Evolutionary conservation across 371 early-diverging fungal species (phyloP).

Genomic region (Chytridium lagenaria): DNA sequence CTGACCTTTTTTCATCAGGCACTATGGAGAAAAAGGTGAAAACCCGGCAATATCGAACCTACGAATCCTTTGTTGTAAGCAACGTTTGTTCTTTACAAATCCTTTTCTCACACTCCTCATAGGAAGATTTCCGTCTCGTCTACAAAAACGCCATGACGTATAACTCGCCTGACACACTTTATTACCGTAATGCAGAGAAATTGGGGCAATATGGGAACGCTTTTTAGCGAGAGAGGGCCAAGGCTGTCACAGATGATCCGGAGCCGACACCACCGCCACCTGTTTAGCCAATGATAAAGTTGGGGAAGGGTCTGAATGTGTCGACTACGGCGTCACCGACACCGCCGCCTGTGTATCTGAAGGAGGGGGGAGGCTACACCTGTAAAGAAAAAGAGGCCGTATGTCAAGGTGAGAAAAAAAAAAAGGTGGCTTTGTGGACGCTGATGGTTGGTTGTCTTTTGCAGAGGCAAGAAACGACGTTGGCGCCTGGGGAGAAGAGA

Average conservation of each 20-base stretch:
- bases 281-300: too few relatives aligned
- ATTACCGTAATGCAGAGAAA: constrained; percentile 71
- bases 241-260: constrained; percentile 20
- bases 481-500: constrained; percentile 12
- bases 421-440: background rate
- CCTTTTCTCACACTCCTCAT: too few relatives aligned
- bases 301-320: background rate
- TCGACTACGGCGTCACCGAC: background rate
- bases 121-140: constrained; percentile 72
- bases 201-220: constrained; percentile 63
- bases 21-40: constrained; percentile 46
- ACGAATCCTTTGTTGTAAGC: constrained; percentile 34
- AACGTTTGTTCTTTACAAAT: too few relatives aligned
- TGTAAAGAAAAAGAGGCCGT: constrained; percentile 3
- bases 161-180: constrained; percentile 74
- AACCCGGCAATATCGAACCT: constrained; percentile 26
- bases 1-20: constrained; percentile 19
- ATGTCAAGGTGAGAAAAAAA: background rate
- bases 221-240: constrained; percentile 65
- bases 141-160: constrained; percentile 74
- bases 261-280: constrained; percentile 16
- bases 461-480: background rate
- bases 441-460: background rate
- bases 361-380: too few relatives aligned
- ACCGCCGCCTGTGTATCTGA: too few relatives aligned